phyloP scores from a whole-genome alignment of 2,329 filamentous ascomycete genomes.

The Penicillium olsonii region DNA sequence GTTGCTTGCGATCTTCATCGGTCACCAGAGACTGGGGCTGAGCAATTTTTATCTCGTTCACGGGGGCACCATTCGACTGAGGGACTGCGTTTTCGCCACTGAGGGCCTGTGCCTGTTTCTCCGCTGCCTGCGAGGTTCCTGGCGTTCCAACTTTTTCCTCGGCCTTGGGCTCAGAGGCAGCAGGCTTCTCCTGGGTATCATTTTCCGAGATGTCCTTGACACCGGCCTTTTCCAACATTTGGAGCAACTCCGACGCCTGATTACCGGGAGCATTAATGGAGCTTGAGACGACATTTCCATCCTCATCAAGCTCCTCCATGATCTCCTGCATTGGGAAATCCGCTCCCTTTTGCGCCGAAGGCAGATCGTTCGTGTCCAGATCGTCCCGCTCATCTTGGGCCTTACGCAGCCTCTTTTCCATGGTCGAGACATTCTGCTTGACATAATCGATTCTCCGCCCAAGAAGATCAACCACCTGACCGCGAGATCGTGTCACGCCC shows the following conservation, averaged over 20 bases:
- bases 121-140: neutral
- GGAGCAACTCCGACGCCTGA: conserved; percentile 66
- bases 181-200: conserved; percentile 13
- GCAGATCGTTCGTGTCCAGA: conserved; percentile 60
- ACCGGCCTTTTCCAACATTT: conserved; percentile 76
- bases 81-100: neutral
- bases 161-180: conserved; percentile 1
- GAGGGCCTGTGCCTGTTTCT: neutral
- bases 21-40: conserved; percentile 23
- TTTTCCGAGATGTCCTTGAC: conserved; percentile 52
- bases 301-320: conserved; percentile 85
- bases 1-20: conserved; percentile 25
- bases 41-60: conserved; percentile 15
- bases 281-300: conserved; percentile 77
- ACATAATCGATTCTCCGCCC: conserved; percentile 86
- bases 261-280: conserved; percentile 68
- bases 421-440: conserved; percentile 71
- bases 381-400: conserved; percentile 68
- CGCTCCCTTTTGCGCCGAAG: conserved; percentile 65
- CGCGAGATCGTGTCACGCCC: conserved; percentile 51
- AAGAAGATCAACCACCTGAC: conserved; percentile 68
- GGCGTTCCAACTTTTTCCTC: conserved; percentile 1
- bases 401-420: conserved; percentile 70
- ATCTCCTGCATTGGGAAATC: conserved; percentile 82
- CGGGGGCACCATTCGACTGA: conserved; percentile 6